Evolutionary conservation across 441 rosid genomes (phyloP), one percentile per base, ranked within the genome.

Genomic region (Arabidopsis hybrid): DNA sequence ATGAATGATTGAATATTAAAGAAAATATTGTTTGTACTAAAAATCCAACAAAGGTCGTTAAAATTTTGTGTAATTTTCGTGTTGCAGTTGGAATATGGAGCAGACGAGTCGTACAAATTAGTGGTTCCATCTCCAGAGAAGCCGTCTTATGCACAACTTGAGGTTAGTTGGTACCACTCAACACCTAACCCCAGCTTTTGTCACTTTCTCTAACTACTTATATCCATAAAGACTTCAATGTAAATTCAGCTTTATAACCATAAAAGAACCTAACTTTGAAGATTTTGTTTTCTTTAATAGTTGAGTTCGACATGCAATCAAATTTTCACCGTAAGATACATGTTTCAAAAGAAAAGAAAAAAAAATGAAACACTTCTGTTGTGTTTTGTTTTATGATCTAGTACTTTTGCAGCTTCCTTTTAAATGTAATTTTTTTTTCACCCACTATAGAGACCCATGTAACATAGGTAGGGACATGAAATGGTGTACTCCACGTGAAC

Each of bases 71-170:
- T 64, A 13, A 5, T 61, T 34, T 6, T 21, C 71, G 32, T 53
- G 84, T 68, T 80, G 77, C 86, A 86, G 95, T 83, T 88, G 72
- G 86, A 88, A 51, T 85, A 84, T 53, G 91, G 91, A 34, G 58
- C 60, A 36, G 88, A 87, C 50, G 93, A 90, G 71, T 88, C 93
- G n/a, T 88, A 90, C 85, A 88, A 74, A 67, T 73, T 90, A 55
- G 63, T 64, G 49, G 82, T 90, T 53, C 83, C 91, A 67, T 82
- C 85, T 26, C 75, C 53, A 35, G 76, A 67, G 34, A 83, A 79
- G n/a, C 80, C 84, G 4, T 78, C 69, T 72, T 79, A 67, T 81
- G 91, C 88, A 40, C 83, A 78, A 63, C 85, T 87, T 59, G 86
- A 87, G 92, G 95, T 85, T 62, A 60, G 71, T 78, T 39, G 50